These are phyloP conservation scores for Blastobotrys capitulatus DNA, from an alignment of 1,139 yeast species.

Conservation along the genomic window DNA sequence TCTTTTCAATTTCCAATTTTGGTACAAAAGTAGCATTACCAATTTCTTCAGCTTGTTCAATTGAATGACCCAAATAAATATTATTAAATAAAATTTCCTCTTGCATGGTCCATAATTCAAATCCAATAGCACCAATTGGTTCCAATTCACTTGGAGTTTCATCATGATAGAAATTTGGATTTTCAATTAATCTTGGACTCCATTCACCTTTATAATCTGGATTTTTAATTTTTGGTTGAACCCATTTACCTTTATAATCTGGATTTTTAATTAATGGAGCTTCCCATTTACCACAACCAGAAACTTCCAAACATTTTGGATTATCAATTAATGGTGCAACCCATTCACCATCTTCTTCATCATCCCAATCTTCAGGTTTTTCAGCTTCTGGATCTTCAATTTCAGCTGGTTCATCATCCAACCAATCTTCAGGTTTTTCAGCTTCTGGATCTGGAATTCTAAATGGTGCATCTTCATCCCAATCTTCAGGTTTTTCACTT, in stretches of 20 bases:
- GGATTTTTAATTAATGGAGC: conserved; percentile 65
- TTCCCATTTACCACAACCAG: conserved; percentile 75
- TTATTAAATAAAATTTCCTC: conserved; percentile 70
- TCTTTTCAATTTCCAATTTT: conserved; percentile 53
- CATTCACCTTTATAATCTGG: conserved; percentile 78
- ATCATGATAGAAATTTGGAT: conserved; percentile 66
- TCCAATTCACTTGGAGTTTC: conserved; percentile 54
- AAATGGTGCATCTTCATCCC: conserved; percentile 65
- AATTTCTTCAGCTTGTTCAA: conserved; percentile 72
- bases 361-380: conserved; percentile 78
- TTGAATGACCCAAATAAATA: conserved; percentile 76
- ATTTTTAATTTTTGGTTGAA: conserved; percentile 58
- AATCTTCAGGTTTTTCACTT: conserved; percentile 66
- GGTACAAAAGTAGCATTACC: conserved; percentile 71
- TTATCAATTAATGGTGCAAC: conserved; percentile 60
- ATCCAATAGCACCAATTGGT: conserved; percentile 75
- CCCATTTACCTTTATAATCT: conserved; percentile 73
- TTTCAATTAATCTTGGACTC: conserved; percentile 60
- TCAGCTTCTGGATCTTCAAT: conserved; percentile 61
- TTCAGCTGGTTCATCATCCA: conserved; percentile 51
- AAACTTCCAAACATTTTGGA: conserved; percentile 56
- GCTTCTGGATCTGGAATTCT: conserved; percentile 62
- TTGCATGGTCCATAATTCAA: conserved; percentile 89
- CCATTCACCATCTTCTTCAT: conserved; percentile 85
- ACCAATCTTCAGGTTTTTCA: conserved; percentile 72